A percentile compares a stretch with the other conserved stretches of the same genome.
phyloP scores from a whole-genome alignment of 768 basidiomycete species.

The Suillus placidus region DNA sequence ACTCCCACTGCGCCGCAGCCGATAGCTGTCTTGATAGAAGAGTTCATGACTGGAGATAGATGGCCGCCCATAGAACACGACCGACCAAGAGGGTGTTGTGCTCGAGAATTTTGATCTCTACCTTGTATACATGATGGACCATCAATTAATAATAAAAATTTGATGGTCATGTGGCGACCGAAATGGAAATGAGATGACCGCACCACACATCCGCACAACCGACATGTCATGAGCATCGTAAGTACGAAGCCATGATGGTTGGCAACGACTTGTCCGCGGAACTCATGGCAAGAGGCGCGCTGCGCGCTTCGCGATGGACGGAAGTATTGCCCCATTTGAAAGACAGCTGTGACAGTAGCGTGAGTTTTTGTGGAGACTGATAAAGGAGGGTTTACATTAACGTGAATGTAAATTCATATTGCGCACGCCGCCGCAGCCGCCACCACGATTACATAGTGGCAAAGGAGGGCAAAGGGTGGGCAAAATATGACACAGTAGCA shows the following conservation, averaged over 20 bases:
- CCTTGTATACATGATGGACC: neutral
- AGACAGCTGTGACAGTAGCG: neutral
- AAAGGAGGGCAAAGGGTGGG: neutral
- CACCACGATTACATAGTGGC: neutral
- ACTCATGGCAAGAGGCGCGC: neutral
- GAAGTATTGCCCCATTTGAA: neutral
- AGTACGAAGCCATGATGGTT: neutral
- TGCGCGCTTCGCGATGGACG: neutral
- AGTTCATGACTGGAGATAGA: neutral
- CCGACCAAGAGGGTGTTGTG: neutral
- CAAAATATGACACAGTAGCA: neutral
- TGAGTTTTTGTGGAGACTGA: neutral
- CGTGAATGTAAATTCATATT: neutral
- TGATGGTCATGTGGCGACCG: neutral
- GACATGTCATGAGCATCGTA: neutral
- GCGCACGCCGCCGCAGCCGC: neutral
- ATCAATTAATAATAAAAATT: neutral
- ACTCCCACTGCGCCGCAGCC: neutral
- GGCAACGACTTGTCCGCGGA: slow-evolving; percentile 1
- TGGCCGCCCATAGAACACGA: neutral
- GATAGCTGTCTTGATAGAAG: neutral
- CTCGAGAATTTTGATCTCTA: neutral
- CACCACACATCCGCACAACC: neutral
- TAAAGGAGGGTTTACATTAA: neutral
- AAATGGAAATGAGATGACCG: neutral